Evolutionary conservation across 345 rosid genomes (phyloP).

Genomic region (Eutrema heterophyllum): DNA sequence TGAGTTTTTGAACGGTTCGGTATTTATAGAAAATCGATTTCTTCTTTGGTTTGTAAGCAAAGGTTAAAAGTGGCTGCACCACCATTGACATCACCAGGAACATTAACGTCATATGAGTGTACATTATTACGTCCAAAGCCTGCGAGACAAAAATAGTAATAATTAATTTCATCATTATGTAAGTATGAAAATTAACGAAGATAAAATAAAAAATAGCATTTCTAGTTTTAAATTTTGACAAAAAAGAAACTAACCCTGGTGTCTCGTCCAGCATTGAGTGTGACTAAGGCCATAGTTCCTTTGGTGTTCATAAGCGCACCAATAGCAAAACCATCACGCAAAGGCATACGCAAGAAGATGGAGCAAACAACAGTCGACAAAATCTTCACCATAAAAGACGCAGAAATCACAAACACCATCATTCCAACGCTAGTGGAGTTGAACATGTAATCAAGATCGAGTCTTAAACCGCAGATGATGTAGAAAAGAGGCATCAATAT

Average conservation of each 20-base stretch:
- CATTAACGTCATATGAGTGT: slow-evolving; percentile 33
- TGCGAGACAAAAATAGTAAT: not conserved
- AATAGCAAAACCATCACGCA: slow-evolving; percentile 38
- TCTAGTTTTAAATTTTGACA: not conserved
- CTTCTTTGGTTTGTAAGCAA: slow-evolving; percentile 29
- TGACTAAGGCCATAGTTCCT: slow-evolving; percentile 50
- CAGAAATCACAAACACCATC: slow-evolving; percentile 10
- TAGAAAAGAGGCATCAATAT: slow-evolving; percentile 50
- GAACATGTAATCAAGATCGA: slow-evolving; percentile 17
- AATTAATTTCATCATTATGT: not conserved
- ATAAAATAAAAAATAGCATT: too few relatives aligned
- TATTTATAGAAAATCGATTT: slow-evolving; percentile 22
- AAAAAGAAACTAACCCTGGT: slow-evolving; percentile 20
- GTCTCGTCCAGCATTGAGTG: slow-evolving; percentile 48
- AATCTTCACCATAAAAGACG: slow-evolving; percentile 38
- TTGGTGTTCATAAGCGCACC: slow-evolving; percentile 68
- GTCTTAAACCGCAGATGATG: slow-evolving; percentile 38
- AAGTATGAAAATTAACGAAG: not conserved
- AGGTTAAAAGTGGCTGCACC: slow-evolving; percentile 37
- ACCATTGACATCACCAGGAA: slow-evolving; percentile 40
- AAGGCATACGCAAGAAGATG: slow-evolving; percentile 19
- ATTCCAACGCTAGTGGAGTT: not conserved
- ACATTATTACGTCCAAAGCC: slow-evolving; percentile 40
- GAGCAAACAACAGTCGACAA: slow-evolving; percentile 34
- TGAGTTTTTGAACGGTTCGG: slow-evolving; percentile 38